Percentiles rank a stretch among this genome's conserved stretches.
Conservation (phyloP, 73 alveolate species). For the Uronychia setigera region DNA sequence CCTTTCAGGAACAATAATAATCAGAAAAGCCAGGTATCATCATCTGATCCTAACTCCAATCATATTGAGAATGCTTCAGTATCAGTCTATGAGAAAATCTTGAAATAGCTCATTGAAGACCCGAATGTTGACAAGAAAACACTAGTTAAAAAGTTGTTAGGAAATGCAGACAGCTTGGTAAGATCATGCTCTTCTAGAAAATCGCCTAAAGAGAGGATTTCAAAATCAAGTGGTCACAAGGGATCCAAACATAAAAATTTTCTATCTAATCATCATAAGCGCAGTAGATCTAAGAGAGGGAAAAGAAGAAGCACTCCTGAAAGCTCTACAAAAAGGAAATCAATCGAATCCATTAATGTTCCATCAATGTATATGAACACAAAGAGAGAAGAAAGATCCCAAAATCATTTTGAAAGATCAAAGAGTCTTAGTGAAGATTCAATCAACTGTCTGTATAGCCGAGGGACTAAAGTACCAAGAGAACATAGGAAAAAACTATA, state of each 20-base stretch:
- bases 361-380: neutral
- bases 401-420: neutral
- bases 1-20: too few relatives aligned
- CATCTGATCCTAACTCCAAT: too few relatives aligned
- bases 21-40: too few relatives aligned
- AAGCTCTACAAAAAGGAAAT: neutral
- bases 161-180: too few relatives aligned
- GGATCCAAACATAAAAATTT: too few relatives aligned
- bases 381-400: neutral
- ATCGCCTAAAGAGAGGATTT: neutral
- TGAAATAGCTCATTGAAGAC: slow-evolving; percentile 1
- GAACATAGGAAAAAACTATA: neutral
- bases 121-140: slow-evolving; percentile 8
- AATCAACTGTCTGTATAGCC: neutral
- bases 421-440: neutral
- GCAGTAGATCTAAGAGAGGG: too few relatives aligned
- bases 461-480: neutral
- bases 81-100: slow-evolving; percentile 4
- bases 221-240: too few relatives aligned
- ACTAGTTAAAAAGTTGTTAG: neutral
- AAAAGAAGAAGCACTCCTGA: neutral
- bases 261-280: too few relatives aligned
- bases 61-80: too few relatives aligned
- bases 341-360: neutral
- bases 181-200: too few relatives aligned